These are phyloP conservation scores for Schoenoplectus tabernaemontani DNA, from an alignment of 202 grass and related monocot species.

Conservation along the genomic window DNA sequence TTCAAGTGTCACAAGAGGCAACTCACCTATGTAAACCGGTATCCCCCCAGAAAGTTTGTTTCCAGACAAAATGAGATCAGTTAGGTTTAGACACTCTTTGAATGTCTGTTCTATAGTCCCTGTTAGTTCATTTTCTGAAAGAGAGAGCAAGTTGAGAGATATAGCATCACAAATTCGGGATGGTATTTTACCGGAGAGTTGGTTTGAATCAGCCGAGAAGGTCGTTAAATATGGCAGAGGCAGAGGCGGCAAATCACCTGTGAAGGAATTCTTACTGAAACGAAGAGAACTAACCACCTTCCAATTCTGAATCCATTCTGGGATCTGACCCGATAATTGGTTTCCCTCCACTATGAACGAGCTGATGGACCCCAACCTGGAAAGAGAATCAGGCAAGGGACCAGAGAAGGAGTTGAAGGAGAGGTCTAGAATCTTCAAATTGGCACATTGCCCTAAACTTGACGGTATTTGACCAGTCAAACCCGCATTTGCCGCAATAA, in stretches of 20 bases:
- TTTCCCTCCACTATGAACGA: slow-evolving; percentile 69
- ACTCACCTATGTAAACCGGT: slow-evolving; percentile 58
- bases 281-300: slow-evolving; percentile 39
- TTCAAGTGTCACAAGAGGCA: slow-evolving; percentile 69
- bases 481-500: slow-evolving; percentile 58
- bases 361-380: slow-evolving; percentile 39
- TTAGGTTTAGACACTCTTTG: slow-evolving; percentile 65
- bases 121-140: slow-evolving; percentile 66
- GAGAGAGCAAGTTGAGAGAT: slow-evolving; percentile 44
- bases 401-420: slow-evolving; percentile 60
- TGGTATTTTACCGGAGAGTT: slow-evolving; percentile 63
- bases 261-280: slow-evolving; percentile 57
- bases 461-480: slow-evolving; percentile 55
- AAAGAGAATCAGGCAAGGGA: slow-evolving; percentile 56
- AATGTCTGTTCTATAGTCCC: slow-evolving; percentile 56
- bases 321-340: slow-evolving; percentile 60
- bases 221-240: slow-evolving; percentile 41
- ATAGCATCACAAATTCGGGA: slow-evolving; percentile 47
- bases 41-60: slow-evolving; percentile 81
- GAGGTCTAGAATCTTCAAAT: slow-evolving; percentile 52
- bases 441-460: slow-evolving; percentile 65
- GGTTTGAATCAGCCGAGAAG: slow-evolving; percentile 80
- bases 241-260: slow-evolving; percentile 54
- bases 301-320: slow-evolving; percentile 78
- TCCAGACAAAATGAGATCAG: slow-evolving; percentile 56